Evolutionary conservation across 148 eudicot species (phyloP).

Genomic region (Linanthus parryae): DNA sequence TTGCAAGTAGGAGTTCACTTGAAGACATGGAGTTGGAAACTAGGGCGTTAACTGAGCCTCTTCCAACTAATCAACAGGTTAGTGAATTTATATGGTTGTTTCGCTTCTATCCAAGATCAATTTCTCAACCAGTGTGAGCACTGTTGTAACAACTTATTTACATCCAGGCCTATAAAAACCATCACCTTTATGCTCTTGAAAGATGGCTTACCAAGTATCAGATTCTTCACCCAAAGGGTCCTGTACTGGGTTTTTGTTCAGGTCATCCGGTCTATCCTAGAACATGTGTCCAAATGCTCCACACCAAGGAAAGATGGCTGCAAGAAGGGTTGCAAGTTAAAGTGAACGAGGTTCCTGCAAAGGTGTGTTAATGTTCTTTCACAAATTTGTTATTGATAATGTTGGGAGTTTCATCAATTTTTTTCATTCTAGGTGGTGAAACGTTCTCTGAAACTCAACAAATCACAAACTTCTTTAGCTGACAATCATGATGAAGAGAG

Average conservation of each 20-base stretch:
- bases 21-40: slow-evolving; percentile 97
- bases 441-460: slow-evolving; percentile 42
- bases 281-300: slow-evolving; percentile 77
- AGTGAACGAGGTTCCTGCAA: slow-evolving; percentile 65
- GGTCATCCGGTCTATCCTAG: slow-evolving; percentile 91
- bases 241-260: slow-evolving; percentile 79
- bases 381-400: background rate
- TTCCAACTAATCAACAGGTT: slow-evolving; percentile 97
- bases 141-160: slow-evolving; percentile 9
- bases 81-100: slow-evolving; percentile 4
- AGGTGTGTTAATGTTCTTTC: slow-evolving; percentile 37
- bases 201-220: slow-evolving; percentile 93
- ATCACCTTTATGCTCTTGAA: slow-evolving; percentile 81
- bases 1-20: slow-evolving; percentile 39
- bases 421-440: slow-evolving; percentile 44
- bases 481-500: slow-evolving; percentile 41
- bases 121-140: background rate
- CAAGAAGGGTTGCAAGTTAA: slow-evolving; percentile 86
- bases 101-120: background rate
- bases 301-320: slow-evolving; percentile 81
- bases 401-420: background rate
- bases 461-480: slow-evolving; percentile 36
- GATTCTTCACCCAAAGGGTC: slow-evolving; percentile 81
- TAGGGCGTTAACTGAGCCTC: slow-evolving; percentile 91
- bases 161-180: slow-evolving; percentile 82